Conservation (phyloP, 495 filamentous ascomycete genomes). For the Xylaria bambusicola region DNA sequence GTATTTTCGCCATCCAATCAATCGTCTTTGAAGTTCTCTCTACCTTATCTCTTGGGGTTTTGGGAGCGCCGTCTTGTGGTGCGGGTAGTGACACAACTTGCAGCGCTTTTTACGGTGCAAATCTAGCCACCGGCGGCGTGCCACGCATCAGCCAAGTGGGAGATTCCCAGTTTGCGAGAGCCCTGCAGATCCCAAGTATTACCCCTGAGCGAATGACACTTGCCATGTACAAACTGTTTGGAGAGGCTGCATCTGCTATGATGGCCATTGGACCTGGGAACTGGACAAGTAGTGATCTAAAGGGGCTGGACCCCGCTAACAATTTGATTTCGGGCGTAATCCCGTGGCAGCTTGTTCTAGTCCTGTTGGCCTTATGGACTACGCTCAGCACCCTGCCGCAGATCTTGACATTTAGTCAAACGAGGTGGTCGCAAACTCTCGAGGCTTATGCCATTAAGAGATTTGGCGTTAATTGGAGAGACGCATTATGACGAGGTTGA, state of each 20-base stretch:
- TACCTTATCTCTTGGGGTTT: background rate
- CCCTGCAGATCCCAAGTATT: slow-evolving; percentile 4
- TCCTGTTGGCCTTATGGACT: background rate
- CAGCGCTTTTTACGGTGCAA: slow-evolving; percentile 6
- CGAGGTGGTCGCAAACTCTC: slow-evolving; percentile 1
- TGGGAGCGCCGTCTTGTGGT: slow-evolving; percentile 2
- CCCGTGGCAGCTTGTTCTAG: background rate
- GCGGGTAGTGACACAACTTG: background rate
- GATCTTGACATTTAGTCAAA: background rate
- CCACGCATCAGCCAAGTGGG: background rate
- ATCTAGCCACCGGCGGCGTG: slow-evolving; percentile 8
- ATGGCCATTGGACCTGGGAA: slow-evolving; percentile 12
- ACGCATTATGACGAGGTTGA: background rate
- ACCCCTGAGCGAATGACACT: slow-evolving; percentile 9
- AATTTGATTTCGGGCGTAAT: background rate
- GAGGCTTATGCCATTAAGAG: background rate
- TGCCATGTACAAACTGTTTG: slow-evolving; percentile 11
- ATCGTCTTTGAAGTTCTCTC: slow-evolving; percentile 6
- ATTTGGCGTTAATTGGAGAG: background rate
- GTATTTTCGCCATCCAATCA: slow-evolving; percentile 7
- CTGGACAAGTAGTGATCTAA: slow-evolving; percentile 5
- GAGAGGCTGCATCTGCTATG: background rate
- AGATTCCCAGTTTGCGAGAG: background rate
- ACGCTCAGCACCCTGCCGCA: background rate
- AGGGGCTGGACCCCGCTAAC: slow-evolving; percentile 1